Conservation (phyloP, 2,329 filamentous ascomycete species). For the Paracorniculantispora psalliotae region DNA sequence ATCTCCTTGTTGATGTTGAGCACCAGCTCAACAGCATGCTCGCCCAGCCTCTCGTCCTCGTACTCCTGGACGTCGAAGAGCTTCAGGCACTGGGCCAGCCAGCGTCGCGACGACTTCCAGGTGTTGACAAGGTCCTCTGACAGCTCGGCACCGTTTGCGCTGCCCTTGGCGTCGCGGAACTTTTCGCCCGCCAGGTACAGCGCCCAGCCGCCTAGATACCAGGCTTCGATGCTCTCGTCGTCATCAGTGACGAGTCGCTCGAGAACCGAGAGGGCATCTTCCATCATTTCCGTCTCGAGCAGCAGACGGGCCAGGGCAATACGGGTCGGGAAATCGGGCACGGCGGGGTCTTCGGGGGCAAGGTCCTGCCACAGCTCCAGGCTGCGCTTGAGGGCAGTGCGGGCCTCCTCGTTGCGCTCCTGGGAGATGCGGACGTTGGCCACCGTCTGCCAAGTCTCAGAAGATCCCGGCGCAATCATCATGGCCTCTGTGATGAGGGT, state of each 20-base stretch:
- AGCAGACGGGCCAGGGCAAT: slow-evolving; percentile 80
- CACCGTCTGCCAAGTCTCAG: slow-evolving; percentile 92
- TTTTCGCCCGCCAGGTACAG: slow-evolving; percentile 74
- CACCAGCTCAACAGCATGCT: slow-evolving; percentile 70
- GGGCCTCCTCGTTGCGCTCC: slow-evolving; percentile 70
- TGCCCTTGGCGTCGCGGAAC: slow-evolving; percentile 37
- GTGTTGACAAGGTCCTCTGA: slow-evolving; percentile 54
- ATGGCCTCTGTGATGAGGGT: slow-evolving; percentile 84
- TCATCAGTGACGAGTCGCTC: slow-evolving; percentile 83
- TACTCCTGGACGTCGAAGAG: slow-evolving; percentile 78
- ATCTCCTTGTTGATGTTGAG: slow-evolving; percentile 58
- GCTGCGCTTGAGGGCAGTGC: slow-evolving; percentile 71
- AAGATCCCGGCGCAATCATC: slow-evolving; percentile 70
- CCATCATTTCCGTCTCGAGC: slow-evolving; percentile 84
- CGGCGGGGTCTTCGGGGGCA: slow-evolving; percentile 61
- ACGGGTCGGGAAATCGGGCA: slow-evolving; percentile 82
- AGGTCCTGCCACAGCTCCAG: slow-evolving; percentile 79
- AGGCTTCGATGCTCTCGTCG: slow-evolving; percentile 89
- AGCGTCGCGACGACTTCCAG: slow-evolving; percentile 72
- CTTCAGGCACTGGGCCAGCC: slow-evolving; percentile 75
- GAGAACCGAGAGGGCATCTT: slow-evolving; percentile 77
- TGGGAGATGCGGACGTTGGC: slow-evolving; percentile 94
- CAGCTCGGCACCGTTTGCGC: slow-evolving; percentile 24
- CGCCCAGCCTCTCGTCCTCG: slow-evolving; percentile 72
- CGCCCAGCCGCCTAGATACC: slow-evolving; percentile 96